Conservation (phyloP, 78 protist species). For the Isochrysis galbana region DNA sequence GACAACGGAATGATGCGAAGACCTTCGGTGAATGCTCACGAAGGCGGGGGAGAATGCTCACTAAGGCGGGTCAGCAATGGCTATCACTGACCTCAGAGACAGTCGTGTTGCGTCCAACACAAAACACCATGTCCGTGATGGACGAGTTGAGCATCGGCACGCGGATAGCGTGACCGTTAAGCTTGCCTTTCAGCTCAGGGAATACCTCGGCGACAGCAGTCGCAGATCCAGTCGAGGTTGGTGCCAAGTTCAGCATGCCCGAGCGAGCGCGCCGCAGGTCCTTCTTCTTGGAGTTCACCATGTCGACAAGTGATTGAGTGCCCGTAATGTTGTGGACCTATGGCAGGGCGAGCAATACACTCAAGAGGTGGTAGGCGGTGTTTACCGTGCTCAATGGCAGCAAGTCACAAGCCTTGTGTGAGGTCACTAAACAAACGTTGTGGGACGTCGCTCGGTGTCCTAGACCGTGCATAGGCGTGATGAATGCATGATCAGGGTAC, state of each 20-base stretch:
- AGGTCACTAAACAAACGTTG: no score
- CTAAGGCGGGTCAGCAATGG: not conserved
- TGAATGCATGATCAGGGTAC: no score
- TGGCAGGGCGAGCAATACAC: no score
- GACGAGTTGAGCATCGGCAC: slow-evolving; percentile 20
- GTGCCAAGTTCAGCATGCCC: not conserved
- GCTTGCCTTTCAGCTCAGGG: slow-evolving; percentile 50
- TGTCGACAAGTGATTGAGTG: slow-evolving; percentile 29
- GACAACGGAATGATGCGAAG: not conserved
- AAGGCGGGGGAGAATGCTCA: not conserved
- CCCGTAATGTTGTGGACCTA: slow-evolving; percentile 33
- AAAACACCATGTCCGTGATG: not conserved
- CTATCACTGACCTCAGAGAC: not conserved
- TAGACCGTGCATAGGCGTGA: no score
- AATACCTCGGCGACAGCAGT: slow-evolving; percentile 25
- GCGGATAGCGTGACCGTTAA: slow-evolving; percentile 39
- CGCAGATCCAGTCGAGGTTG: slow-evolving; percentile 38
- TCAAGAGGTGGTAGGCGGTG: no score
- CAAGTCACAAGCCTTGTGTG: no score
- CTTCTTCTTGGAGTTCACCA: not conserved
- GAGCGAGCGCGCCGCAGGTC: slow-evolving; percentile 19
- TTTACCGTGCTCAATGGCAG: no score
- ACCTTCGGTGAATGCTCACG: not conserved
- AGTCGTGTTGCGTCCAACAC: not conserved
- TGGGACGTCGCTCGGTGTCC: no score